Base-by-base conservation (phyloP, 202 grass and related monocot species). In the Schoenoplectus triqueter region DNA sequence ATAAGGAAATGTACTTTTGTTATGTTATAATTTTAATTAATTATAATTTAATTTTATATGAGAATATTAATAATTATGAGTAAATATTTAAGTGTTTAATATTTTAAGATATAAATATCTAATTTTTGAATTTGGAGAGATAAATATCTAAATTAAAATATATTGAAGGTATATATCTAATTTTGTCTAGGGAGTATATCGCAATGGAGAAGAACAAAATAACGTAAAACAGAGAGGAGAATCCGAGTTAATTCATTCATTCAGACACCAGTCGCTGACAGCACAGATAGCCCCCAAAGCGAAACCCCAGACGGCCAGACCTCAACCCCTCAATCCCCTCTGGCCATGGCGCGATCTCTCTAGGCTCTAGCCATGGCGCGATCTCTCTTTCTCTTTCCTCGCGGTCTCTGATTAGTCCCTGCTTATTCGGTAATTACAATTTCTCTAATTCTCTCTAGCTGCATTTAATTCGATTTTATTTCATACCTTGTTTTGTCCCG, bases 271-370 rank as follows among this genome's bases (percentile, higher is more conserved):
- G 74, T 78, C 11, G 74, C 74, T 78, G 31, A 57, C 47, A 67
- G 18, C 64, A 22, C 62, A 66, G 41, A 66, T 59, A 80, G 13
- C 5, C 56, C 41, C 61, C 63, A 51, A 69, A 83, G 64, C 11
- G 81, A 57, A 67, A 81, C 54, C 61, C 79, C 64, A 69, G 19
- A 83, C 64, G 31, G 4, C 61, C 80, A 41, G 10, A 20, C 20
- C 8, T 48, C 60, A 1, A 5, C 56, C 80, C 5, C 78, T 49
- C n/a, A 44, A 61, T 10, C 31, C 31, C 54, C 5, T 14, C 13
- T 59, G 3, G 39, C 50, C 78, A 2, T 61, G 48, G 41, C 46
- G 44, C 15, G 78, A 59, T 55, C 51, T 55, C 6, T 4, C 47
- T 4, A 49, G 47, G 3, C 7, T n/a, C 15, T 45, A 10, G 41